Conservation (phyloP, 2,329 filamentous ascomycete genomes). For the Clonostachys rosea region DNA sequence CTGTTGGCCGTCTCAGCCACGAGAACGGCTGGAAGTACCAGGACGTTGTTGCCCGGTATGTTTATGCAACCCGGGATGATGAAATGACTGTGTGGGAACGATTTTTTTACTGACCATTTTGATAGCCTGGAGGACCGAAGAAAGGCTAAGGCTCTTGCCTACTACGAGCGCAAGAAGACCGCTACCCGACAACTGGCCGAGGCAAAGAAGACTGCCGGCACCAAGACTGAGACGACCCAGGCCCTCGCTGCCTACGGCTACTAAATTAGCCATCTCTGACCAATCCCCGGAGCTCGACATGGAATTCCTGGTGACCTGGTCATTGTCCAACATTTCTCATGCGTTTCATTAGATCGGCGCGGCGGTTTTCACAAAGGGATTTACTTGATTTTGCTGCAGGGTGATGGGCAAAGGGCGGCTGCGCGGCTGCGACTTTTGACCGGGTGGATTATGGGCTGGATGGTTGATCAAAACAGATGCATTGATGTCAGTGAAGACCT, state of each 20-base stretch:
- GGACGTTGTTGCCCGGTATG: slow-evolving; percentile 96
- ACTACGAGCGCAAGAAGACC: slow-evolving; percentile 99
- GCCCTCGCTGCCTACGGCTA: slow-evolving; percentile 89
- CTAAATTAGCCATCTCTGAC: slow-evolving; percentile 49
- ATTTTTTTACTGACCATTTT: slow-evolving; percentile 1
- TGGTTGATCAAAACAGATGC: background rate
- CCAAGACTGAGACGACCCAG: slow-evolving; percentile 81
- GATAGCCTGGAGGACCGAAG: slow-evolving; percentile 94
- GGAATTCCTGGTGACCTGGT: slow-evolving; percentile 17
- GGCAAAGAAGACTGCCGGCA: slow-evolving; percentile 86
- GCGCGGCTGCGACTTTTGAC: background rate
- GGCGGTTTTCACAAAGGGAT: slow-evolving; percentile 40
- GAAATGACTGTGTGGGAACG: background rate
- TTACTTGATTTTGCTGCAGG: slow-evolving; percentile 34
- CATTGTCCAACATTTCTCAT: slow-evolving; percentile 41
- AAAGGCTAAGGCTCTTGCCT: slow-evolving; percentile 98
- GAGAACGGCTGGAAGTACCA: slow-evolving; percentile 99
- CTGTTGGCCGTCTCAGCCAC: slow-evolving; percentile 93
- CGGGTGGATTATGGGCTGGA: background rate
- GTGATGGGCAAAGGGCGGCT: slow-evolving; percentile 1
- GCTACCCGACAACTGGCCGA: slow-evolving; percentile 85
- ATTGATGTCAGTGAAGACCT: slow-evolving; percentile 1
- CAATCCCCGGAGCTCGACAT: slow-evolving; percentile 15
- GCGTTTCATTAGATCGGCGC: slow-evolving; percentile 51
- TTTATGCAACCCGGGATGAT: slow-evolving; percentile 18